Conservation (phyloP, 768 basidiomycete genomes). For the Pisolithus albus region DNA sequence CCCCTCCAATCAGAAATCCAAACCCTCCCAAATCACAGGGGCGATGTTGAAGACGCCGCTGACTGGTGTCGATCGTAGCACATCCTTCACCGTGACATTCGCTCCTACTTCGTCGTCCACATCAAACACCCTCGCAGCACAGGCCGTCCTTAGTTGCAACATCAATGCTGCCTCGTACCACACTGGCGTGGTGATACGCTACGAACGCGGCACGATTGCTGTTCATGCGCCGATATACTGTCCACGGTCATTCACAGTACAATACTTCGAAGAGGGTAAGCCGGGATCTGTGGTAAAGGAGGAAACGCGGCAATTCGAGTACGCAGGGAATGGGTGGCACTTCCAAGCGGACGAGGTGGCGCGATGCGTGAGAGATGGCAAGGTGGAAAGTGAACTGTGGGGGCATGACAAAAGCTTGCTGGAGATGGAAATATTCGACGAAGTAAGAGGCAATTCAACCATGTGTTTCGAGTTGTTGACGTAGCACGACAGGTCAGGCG, state of each 20-base stretch:
- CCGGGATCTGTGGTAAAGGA: constrained; percentile 39
- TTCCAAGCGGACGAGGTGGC: constrained; percentile 89
- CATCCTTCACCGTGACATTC: constrained; percentile 71
- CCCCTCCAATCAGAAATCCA: constrained; percentile 55
- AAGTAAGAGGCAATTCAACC: constrained; percentile 37
- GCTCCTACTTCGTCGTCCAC: constrained; percentile 33
- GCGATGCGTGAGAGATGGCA: constrained; percentile 65
- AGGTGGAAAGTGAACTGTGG: constrained; percentile 68
- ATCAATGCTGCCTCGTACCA: constrained; percentile 44
- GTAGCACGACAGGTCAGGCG: constrained; percentile 45
- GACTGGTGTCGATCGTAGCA: constrained; percentile 74
- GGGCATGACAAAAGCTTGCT: constrained; percentile 72
- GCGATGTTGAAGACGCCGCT: constrained; percentile 72
- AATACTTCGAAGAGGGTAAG: constrained; percentile 48
- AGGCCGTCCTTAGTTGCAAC: constrained; percentile 67
- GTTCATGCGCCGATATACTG: constrained; percentile 62
- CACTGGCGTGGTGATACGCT: constrained; percentile 62
- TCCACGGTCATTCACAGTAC: constrained; percentile 59
- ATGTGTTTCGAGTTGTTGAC: constrained; percentile 10
- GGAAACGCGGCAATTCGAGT: constrained; percentile 52
- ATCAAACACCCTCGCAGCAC: constrained; percentile 45
- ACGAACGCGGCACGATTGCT: constrained; percentile 62
- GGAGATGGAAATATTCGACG: constrained; percentile 81
- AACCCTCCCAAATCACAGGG: constrained; percentile 55
- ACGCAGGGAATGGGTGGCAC: constrained; percentile 68